Evolutionary conservation across 352 stramenopile genomes (phyloP).

Genomic region (Phytophthora pini): DNA sequence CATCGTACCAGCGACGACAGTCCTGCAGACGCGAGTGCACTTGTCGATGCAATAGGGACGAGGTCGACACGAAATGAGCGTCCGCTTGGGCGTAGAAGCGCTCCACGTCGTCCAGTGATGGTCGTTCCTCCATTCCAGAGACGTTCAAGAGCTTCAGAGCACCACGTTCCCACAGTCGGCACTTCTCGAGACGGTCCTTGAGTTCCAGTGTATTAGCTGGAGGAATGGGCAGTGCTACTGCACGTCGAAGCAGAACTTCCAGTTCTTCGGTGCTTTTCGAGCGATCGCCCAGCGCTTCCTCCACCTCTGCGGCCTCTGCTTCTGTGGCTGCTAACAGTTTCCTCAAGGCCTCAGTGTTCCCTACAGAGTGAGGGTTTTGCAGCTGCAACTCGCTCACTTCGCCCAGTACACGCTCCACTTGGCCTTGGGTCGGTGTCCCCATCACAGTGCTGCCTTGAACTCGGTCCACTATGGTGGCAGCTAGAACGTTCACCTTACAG

Average conservation of each 20-base stretch:
- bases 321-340: constrained; percentile 43
- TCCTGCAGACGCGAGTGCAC: constrained; percentile 70
- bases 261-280: constrained; percentile 62
- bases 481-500: constrained; percentile 37
- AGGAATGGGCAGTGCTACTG: constrained; percentile 44
- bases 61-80: constrained; percentile 59
- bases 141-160: constrained; percentile 53
- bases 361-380: constrained; percentile 16
- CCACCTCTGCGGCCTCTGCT: constrained; percentile 32
- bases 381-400: constrained; percentile 39
- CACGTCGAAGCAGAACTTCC: constrained; percentile 45
- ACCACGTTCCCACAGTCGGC: constrained; percentile 55
- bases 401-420: constrained; percentile 40
- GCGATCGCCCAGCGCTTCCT: constrained; percentile 36
- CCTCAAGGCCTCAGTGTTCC: constrained; percentile 50
- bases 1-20: constrained; percentile 66
- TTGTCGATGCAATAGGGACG: constrained; percentile 69
- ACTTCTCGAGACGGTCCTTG: constrained; percentile 58
- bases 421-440: constrained; percentile 28
- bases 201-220: constrained; percentile 52
- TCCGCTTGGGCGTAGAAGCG: constrained; percentile 64
- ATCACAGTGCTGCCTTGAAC: constrained; percentile 16
- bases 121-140: constrained; percentile 28
- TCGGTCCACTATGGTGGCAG: constrained; percentile 25
- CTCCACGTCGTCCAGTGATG: constrained; percentile 56